These are phyloP conservation scores for Oryza meridionalis DNA, from an alignment of 176 grass and related monocot genomes.

Conservation along the genomic window DNA sequence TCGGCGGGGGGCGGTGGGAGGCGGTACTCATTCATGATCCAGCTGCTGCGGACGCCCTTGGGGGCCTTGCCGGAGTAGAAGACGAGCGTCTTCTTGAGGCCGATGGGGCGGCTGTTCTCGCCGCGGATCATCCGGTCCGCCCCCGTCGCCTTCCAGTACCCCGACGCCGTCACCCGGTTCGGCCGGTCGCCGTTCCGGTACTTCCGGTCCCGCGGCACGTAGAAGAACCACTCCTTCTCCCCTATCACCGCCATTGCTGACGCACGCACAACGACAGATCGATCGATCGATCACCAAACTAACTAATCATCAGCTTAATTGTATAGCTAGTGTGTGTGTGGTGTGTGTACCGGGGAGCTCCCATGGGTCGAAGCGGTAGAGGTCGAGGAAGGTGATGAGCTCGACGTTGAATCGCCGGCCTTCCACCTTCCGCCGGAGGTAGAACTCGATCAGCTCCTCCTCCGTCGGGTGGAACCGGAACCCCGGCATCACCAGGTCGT, in stretches of 20 bases:
- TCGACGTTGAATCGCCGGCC: slow-evolving; percentile 86
- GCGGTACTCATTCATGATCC: slow-evolving; percentile 99
- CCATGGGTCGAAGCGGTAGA: slow-evolving; percentile 92
- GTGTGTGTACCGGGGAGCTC: slow-evolving; percentile 62
- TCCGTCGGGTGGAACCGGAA: slow-evolving; percentile 99
- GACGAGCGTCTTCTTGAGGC: slow-evolving; percentile 94
- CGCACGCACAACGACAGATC: neutral
- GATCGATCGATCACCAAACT: slow-evolving; percentile 14
- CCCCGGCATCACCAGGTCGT: slow-evolving; percentile 76
- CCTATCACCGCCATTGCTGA: slow-evolving; percentile 92
- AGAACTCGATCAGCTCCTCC: slow-evolving; percentile 95
- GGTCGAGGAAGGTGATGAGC: slow-evolving; percentile 88
- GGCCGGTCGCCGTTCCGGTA: slow-evolving; percentile 97
- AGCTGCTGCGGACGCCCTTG: slow-evolving; percentile 85
- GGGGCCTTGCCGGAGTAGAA: slow-evolving; percentile 99
- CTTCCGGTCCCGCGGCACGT: slow-evolving; percentile 91
- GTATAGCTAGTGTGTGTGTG: no score
- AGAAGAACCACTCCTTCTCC: slow-evolving; percentile 99
- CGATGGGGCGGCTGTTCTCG: slow-evolving; percentile 81
- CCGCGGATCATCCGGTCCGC: slow-evolving; percentile 82
- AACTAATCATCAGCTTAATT: neutral
- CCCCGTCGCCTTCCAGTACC: slow-evolving; percentile 98
- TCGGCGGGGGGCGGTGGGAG: slow-evolving; percentile 58
- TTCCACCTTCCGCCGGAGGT: slow-evolving; percentile 94
- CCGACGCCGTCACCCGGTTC: slow-evolving; percentile 93